phyloP scores from a whole-genome alignment of 2,329 filamentous ascomycete species.

The Diplodia seriata region DNA sequence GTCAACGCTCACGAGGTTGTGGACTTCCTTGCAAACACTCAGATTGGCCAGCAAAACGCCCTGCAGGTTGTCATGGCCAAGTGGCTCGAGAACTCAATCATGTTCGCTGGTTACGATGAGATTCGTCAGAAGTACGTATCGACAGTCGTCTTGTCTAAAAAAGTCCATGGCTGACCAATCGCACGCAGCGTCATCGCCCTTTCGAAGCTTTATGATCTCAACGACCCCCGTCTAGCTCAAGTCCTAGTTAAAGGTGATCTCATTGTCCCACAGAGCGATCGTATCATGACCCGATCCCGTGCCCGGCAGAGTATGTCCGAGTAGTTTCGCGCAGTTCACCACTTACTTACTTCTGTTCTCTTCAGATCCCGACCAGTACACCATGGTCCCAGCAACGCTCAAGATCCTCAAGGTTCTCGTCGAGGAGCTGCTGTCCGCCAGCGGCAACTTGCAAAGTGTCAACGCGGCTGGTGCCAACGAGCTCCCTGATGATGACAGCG shows the following conservation, averaged over 20 bases:
- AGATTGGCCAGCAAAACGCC: slow-evolving; percentile 81
- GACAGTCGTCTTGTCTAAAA: not conserved
- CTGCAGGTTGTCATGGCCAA: slow-evolving; percentile 88
- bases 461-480: slow-evolving; percentile 67
- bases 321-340: slow-evolving; percentile 32
- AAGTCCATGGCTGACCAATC: slow-evolving; percentile 35
- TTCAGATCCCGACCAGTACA: slow-evolving; percentile 85
- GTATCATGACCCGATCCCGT: slow-evolving; percentile 93
- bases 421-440: slow-evolving; percentile 85
- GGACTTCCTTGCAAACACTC: slow-evolving; percentile 84
- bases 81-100: slow-evolving; percentile 96
- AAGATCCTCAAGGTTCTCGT: slow-evolving; percentile 97
- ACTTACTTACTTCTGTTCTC: not conserved
- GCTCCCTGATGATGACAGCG: slow-evolving; percentile 71
- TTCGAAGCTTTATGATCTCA: slow-evolving; percentile 86
- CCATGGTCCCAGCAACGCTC: slow-evolving; percentile 82
- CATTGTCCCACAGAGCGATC: slow-evolving; percentile 76
- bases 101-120: slow-evolving; percentile 97
- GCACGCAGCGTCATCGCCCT: slow-evolving; percentile 79
- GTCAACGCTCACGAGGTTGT: slow-evolving; percentile 87
- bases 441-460: slow-evolving; percentile 48
- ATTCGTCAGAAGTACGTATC: slow-evolving; percentile 88
- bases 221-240: slow-evolving; percentile 78
- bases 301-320: slow-evolving; percentile 73
- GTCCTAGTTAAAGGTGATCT: slow-evolving; percentile 91